Conservation (phyloP, 495 filamentous ascomycete genomes). For the Gamarada debralockiae region DNA sequence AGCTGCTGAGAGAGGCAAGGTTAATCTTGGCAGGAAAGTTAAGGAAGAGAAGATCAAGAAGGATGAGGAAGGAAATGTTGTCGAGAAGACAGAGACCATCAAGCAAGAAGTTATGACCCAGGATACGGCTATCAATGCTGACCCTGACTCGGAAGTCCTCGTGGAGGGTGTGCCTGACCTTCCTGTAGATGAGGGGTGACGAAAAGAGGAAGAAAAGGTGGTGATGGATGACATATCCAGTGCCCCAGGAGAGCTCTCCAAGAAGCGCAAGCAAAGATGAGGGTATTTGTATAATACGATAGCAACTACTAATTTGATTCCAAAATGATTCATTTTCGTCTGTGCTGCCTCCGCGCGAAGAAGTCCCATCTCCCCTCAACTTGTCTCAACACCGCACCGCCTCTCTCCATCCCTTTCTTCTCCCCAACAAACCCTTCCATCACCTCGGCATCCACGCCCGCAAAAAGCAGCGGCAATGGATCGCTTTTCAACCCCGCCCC, state of each 20-base stretch:
- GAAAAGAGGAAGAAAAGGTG: conserved; percentile 14
- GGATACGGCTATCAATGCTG: conserved; percentile 25
- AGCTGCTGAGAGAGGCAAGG: conserved; percentile 58
- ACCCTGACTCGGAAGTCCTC: conserved; percentile 25
- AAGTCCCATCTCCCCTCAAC: too few relatives aligned
- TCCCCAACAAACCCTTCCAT: too few relatives aligned
- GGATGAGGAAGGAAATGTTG: conserved; percentile 23
- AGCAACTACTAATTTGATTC: background rate
- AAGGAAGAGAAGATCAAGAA: conserved; percentile 32
- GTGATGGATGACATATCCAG: conserved; percentile 17
- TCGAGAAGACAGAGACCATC: conserved; percentile 20
- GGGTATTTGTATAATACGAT: background rate
- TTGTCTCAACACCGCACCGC: too few relatives aligned
- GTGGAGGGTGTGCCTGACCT: conserved; percentile 8
- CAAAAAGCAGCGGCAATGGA: too few relatives aligned
- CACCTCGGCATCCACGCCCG: too few relatives aligned
- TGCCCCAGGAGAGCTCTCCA: conserved; percentile 1
- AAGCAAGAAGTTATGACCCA: conserved; percentile 25
- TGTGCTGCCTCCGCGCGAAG: too few relatives aligned
- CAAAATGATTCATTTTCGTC: too few relatives aligned
- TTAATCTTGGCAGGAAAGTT: conserved; percentile 40
- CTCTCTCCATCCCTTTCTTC: too few relatives aligned
- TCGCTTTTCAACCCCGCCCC: too few relatives aligned
- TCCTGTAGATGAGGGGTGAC: conserved; percentile 6
- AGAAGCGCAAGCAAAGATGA: conserved; percentile 5